Conservation (phyloP, 2,329 filamentous ascomycete species). For the Aspergillus udagawae region DNA sequence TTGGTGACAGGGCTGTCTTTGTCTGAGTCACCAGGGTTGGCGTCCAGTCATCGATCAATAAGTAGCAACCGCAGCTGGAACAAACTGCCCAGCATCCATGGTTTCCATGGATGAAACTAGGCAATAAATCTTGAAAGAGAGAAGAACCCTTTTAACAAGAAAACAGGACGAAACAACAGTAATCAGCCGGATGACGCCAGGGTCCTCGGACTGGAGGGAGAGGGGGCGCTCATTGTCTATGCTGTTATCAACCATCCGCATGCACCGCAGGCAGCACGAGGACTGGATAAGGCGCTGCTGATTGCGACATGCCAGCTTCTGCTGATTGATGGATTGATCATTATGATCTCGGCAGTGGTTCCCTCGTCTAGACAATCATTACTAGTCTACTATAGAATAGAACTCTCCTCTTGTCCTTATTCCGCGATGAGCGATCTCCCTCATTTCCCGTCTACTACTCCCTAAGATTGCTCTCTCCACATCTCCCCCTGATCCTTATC, state of each 20-base stretch:
- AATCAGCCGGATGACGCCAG: neutral
- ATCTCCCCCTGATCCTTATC: neutral
- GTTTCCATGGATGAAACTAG: neutral
- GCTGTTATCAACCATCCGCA: neutral
- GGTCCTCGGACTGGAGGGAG: neutral
- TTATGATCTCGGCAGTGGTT: neutral
- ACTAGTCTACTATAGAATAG: neutral
- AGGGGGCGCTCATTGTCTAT: neutral
- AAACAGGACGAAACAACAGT: neutral
- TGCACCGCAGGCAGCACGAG: conserved; percentile 8
- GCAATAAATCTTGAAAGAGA: neutral
- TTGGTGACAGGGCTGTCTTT: conserved; percentile 4
- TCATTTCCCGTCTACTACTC: neutral
- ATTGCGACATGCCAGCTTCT: conserved; percentile 7
- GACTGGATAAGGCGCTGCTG: conserved; percentile 8
- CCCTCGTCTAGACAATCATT: neutral
- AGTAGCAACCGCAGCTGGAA: neutral
- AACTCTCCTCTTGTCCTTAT: neutral
- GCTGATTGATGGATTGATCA: neutral
- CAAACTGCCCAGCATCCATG: neutral
- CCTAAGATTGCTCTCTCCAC: neutral
- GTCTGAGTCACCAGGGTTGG: conserved; percentile 11
- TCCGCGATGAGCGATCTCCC: neutral
- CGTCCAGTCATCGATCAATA: conserved; percentile 1
- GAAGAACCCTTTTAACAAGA: neutral